Conservation (phyloP, 2,329 filamentous ascomycete genomes). For the Chaetomium olivaceum region DNA sequence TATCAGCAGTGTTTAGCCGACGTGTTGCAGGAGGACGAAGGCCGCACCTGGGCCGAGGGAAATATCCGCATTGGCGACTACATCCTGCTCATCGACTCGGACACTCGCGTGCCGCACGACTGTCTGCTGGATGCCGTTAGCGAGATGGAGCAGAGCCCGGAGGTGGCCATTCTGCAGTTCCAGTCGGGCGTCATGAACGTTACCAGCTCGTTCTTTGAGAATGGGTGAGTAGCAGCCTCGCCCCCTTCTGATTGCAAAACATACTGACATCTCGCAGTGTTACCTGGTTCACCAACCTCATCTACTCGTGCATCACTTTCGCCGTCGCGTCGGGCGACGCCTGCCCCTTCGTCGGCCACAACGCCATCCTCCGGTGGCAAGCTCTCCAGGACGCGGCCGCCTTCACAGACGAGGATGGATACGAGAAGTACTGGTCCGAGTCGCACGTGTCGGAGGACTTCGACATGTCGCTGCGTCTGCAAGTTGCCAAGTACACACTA, state of each 20-base stretch:
- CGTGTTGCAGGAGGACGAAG: constrained; percentile 64
- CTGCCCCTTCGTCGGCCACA: constrained; percentile 77
- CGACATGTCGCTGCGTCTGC: constrained; percentile 76
- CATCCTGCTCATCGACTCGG: constrained; percentile 75
- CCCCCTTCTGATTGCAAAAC: neutral
- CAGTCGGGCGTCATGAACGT: constrained; percentile 79
- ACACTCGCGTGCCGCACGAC: constrained; percentile 75
- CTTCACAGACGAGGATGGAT: constrained; percentile 67
- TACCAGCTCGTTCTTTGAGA: constrained; percentile 71
- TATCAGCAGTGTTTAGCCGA: constrained; percentile 54
- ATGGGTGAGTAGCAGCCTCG: constrained; percentile 51
- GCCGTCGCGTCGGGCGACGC: constrained; percentile 75
- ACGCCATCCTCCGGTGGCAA: constrained; percentile 73
- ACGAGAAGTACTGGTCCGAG: constrained; percentile 82
- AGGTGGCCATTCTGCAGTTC: constrained; percentile 78
- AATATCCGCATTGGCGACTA: constrained; percentile 86
- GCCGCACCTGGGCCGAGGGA: constrained; percentile 78
- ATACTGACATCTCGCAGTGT: constrained; percentile 44
- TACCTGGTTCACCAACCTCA: constrained; percentile 71
- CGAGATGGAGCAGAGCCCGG: constrained; percentile 77
- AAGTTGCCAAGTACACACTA: constrained; percentile 70
- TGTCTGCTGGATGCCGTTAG: constrained; percentile 77
- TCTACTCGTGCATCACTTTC: constrained; percentile 75
- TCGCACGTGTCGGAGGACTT: constrained; percentile 80
- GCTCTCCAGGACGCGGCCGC: constrained; percentile 69